Base-by-base conservation (phyloP, 140 eudicot species). In the Flaveria floridana region DNA sequence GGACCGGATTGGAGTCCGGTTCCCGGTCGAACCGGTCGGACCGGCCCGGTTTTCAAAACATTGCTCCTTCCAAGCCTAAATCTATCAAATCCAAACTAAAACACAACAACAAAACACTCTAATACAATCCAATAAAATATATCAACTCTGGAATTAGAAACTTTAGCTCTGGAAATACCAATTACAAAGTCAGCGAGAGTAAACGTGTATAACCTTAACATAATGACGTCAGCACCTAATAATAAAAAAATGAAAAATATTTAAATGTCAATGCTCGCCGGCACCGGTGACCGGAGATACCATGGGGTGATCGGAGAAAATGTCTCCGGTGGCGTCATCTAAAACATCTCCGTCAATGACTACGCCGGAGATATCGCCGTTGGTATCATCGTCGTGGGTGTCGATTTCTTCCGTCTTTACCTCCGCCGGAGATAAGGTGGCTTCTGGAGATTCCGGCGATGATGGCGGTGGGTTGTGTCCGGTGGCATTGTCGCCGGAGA, bases 331-430 rank as follows among this genome's bases (percentile, higher is more conserved):
- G 21, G 48, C 13, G 7, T 11, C 14, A 11, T 44, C 50, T 44
- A 85, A 86, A 73, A 90, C 80, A 72, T 87, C 96, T 28, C 83
- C 89, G 23, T 81, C 85, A n/a, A 85, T 34, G 19, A 82, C 79
- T 37, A 86, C 77, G 21, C 84, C 79, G 8, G 85, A 79, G 7
- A 73, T 30, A 19, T 83, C 86, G 52, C 83, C 66, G 21, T 82
- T 83, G 16, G 75, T 83, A 7, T 79, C 84, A 12, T 80, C 84
- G 7, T 79, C 34, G 50, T 73, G 71, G 63, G 69, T 72, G 78
- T 73, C 75, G 48, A 51, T 7, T 3, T 75, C 88, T 48, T 82
- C 85, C 20, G 46, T 21, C 73, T 82, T 85, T 10, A 82, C 92
- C 47, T 74, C 61, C 72, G 82, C 80, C 75, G 87, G 85, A 23